A percentile compares a stretch with the other conserved stretches of the same genome.
Evolutionary conservation across 768 basidiomycete genomes (phyloP).

Genomic region (Butyriboletus loyo): DNA sequence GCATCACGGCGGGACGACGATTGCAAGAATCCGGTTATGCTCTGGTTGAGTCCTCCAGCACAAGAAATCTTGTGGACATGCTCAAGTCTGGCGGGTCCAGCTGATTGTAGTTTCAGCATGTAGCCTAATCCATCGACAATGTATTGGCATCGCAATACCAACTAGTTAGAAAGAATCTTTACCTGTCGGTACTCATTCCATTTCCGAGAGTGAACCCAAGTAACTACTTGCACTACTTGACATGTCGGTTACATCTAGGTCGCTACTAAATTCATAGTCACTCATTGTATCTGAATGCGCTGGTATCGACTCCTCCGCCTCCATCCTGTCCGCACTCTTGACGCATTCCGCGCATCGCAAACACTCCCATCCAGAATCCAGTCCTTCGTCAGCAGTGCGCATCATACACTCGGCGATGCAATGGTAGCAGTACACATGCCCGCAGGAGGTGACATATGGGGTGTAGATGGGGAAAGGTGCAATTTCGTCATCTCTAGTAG

Average conservation of each 20-base stretch:
- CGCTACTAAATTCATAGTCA: constrained; percentile 59
- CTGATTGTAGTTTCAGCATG: not conserved
- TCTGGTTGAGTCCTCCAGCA: constrained; percentile 40
- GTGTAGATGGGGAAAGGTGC: constrained; percentile 70
- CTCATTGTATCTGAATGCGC: constrained; percentile 36
- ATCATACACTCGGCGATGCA: constrained; percentile 86
- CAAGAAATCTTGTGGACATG: constrained; percentile 40
- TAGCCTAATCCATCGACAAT: constrained; percentile 1
- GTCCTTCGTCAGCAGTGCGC: constrained; percentile 61
- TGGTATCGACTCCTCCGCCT: constrained; percentile 28
- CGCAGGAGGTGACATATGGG: constrained; percentile 81
- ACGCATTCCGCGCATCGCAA: constrained; percentile 72
- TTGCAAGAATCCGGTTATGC: constrained; percentile 59
- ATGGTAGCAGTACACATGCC: constrained; percentile 89
- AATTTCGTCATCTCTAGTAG: constrained; percentile 30
- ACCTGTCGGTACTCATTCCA: constrained; percentile 12
- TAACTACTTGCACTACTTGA: constrained; percentile 48
- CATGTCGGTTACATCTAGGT: constrained; percentile 45
- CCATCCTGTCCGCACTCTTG: constrained; percentile 56
- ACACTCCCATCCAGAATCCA: constrained; percentile 71
- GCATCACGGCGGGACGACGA: constrained; percentile 57
- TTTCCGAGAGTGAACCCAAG: constrained; percentile 34
- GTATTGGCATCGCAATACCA: constrained; percentile 7
- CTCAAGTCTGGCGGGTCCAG: constrained; percentile 22
- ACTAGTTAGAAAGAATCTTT: not conserved